These are phyloP conservation scores for Neonectria ditissima DNA, from an alignment of 2,329 filamentous ascomycete species.

Conservation along the genomic window DNA sequence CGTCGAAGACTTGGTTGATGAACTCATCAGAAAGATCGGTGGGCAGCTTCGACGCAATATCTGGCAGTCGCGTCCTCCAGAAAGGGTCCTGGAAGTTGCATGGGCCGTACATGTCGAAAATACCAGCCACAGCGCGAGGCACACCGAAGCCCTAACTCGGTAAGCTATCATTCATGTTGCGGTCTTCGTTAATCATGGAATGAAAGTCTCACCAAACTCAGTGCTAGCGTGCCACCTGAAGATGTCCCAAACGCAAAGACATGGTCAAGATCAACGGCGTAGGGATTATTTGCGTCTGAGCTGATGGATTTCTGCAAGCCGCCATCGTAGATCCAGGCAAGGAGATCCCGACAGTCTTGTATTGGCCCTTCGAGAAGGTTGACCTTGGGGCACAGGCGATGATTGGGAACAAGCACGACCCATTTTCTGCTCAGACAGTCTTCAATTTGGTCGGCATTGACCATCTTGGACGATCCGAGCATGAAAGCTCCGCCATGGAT, in stretches of 20 bases:
- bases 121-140: slow-evolving; percentile 50
- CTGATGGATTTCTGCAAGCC: slow-evolving; percentile 41
- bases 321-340: slow-evolving; percentile 51
- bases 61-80: slow-evolving; percentile 51
- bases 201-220: slow-evolving; percentile 48
- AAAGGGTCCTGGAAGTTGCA: slow-evolving; percentile 53
- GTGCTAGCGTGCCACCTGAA: slow-evolving; percentile 51
- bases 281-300: background rate
- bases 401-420: slow-evolving; percentile 23
- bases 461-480: slow-evolving; percentile 22
- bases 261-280: slow-evolving; percentile 44
- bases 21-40: slow-evolving; percentile 44
- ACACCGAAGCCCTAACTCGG: slow-evolving; percentile 51
- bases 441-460: slow-evolving; percentile 24
- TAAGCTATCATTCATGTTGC: background rate
- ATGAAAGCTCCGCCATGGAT: slow-evolving; percentile 26
- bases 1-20: slow-evolving; percentile 51
- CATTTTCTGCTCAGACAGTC: slow-evolving; percentile 16
- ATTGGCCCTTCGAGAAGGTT: slow-evolving; percentile 49
- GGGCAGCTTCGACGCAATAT: slow-evolving; percentile 45
- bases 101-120: slow-evolving; percentile 57
- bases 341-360: slow-evolving; percentile 49
- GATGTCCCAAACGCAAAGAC: slow-evolving; percentile 53
- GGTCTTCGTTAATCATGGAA: background rate
- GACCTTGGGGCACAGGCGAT: slow-evolving; percentile 50